Conservation (phyloP, 75 land plant genomes). For the Pinus taeda region DNA sequence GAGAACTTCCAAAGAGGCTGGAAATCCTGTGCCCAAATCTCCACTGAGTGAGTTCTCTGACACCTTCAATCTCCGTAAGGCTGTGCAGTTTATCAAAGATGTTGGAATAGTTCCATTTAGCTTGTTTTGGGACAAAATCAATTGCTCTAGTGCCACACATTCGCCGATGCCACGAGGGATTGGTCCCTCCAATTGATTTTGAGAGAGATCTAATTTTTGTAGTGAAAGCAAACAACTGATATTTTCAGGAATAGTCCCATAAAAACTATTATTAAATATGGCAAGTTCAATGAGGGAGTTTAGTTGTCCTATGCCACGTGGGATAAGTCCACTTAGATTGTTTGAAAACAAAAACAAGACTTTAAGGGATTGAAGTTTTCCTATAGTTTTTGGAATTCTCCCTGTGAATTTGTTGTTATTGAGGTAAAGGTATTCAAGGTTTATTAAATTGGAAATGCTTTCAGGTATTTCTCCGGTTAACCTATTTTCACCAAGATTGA, state of each 20-base stretch:
- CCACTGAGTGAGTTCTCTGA: neutral
- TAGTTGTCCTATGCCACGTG: constrained; percentile 11
- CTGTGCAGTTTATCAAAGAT: neutral
- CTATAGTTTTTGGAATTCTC: too few relatives aligned
- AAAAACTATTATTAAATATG: constrained; percentile 10
- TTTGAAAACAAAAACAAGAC: constrained; percentile 49
- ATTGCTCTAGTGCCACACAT: constrained; percentile 9
- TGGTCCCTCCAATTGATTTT: constrained; percentile 13
- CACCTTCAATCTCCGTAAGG: neutral
- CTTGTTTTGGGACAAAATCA: constrained; percentile 7
- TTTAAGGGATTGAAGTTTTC: too few relatives aligned
- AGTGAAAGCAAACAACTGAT: constrained; percentile 9
- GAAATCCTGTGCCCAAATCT: neutral
- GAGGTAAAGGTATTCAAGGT: too few relatives aligned
- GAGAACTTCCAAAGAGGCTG: neutral
- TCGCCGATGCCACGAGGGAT: constrained; percentile 12
- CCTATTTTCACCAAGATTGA: constrained; percentile 21
- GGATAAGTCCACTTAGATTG: constrained; percentile 45
- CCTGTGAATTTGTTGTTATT: too few relatives aligned
- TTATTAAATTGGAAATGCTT: too few relatives aligned
- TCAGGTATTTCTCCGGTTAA: constrained; percentile 41
- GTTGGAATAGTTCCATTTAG: constrained; percentile 13
- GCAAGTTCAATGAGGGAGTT: constrained; percentile 10
- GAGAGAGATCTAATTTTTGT: constrained; percentile 18
- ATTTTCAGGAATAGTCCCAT: constrained; percentile 10